Evolutionary conservation across 768 basidiomycete genomes (phyloP), one percentile per base, ranked within the genome.

Genomic region (Suillus subalutaceus): DNA sequence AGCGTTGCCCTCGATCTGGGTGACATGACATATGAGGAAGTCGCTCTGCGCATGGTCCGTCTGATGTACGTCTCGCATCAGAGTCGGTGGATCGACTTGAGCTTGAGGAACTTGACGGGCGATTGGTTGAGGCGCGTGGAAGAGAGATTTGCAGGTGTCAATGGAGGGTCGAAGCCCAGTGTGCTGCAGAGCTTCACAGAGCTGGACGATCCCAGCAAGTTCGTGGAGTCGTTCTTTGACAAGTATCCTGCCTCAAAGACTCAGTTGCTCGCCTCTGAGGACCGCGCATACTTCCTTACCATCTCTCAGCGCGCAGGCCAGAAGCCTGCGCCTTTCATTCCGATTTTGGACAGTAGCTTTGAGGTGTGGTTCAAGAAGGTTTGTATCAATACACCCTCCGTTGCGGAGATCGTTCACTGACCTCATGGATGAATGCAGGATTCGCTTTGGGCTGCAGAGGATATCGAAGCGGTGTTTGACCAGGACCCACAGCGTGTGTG

Each of bases 351-450:
- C 75, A 88, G 90, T 26, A 89, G 80, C 70, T 99, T 99, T 74
- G 94, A 96, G 76, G 96, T 99, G 62, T 99, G 97, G 97, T 99
- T 99, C 83, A 99, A 99, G 86, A 99, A 99, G 91, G 94, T 92
- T 67, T 48, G 83, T 68, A 52, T 43, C 38, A 6, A 16, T 23
- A 6, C 20, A 18, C 30, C 4, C 37, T 43, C 53, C 59, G 30
- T 58, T 64, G 23, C 59, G 26, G 55, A 61, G 30, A 5, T 58
- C 62, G 32, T 10, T 52, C 60, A 68, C 67, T 70, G 35, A 76
- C 63, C 30, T 38, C 26, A 13, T 68, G 20, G 35, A n/a, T 56
- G 18, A 12, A 20, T 61, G 26, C 70, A 94, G 93, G 97, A 98
- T 77, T 99, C 97, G 8, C 87, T 99, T 13, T 98, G 97, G 96